Evolutionary conservation across 2,329 filamentous ascomycete species (phyloP), one percentile per base, ranked within the genome.

Genomic region (Sclerotinia sclerotiorum): DNA sequence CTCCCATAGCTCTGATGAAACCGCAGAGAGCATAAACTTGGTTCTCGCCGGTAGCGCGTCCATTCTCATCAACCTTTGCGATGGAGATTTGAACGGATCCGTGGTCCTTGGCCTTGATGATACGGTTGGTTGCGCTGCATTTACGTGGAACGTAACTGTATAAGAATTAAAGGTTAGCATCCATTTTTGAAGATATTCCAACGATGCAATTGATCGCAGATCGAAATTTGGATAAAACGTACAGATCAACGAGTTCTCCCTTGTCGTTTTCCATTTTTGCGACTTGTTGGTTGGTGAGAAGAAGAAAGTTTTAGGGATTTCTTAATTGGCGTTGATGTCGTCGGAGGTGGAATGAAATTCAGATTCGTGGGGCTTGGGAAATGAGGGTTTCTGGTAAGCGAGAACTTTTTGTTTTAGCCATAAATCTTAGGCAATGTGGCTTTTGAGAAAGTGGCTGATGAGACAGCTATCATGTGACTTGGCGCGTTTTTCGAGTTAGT

Each of bases 31-130:
- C 94, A 82, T 97, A 99, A 81, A 92, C 90, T 84, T 97, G 91
- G 90, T 94, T 97, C 87, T 97, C 95, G 84, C 94, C 93, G 77
- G 92, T 93, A 85, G 89, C 80, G 76, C 94, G 92, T 82, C 95
- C 95, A 86, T 94, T 96, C 90, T 99, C 95, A 84, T 98, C 94
- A 79, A 99, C 95, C 87, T 97, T 98, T 83, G 90, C 94, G 81
- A 99, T 87, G 78, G 90, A 92, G 84, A 99, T 93, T 85, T 99
- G 95, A 78, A 98, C 95, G 73, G 92, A 97, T 79, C 93, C 94
- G 88, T 99, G 95, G 86, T 99, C 95, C 87, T 98, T 97, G 87
- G 95, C 93, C 88, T 97, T 97, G 90, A 99, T 98, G 88, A 98
- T 97, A 85, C 95, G 93, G 92, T 97, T 96, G 83, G 94, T 97